Base-by-base conservation (phyloP, 208 protist species). In the Herpetomonas samuelpessoai region DNA sequence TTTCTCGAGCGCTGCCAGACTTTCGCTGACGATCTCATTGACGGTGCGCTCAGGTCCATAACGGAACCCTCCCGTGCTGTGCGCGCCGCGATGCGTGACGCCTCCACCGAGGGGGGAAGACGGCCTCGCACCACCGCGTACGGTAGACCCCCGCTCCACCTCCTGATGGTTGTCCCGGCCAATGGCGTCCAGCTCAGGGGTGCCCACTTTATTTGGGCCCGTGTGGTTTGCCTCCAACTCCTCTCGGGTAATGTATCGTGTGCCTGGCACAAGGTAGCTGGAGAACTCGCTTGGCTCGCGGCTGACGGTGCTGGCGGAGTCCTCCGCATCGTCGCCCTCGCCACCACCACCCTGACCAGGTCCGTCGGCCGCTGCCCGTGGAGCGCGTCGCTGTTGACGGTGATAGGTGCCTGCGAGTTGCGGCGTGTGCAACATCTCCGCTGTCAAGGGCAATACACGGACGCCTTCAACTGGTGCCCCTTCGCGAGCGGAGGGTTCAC, bases 201-300 rank as follows among this genome's bases (percentile, higher is more conserved):
- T 41, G 35, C 35, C 35, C 9, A 14, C 35, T 6, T 41, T 14
- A 41, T 41, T 21, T 45, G 26, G 19, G 27, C 27, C 60, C 16
- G 10, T 22, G n/a, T 6, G 22, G 16, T 30, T 49, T 14, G 30
- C 46, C 31, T 53, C 65, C 65, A 58, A 62, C 54, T 76, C 68
- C 25, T 70, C 65, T 44, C 47, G 66, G 0, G 74, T 66, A 4
- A 79, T 30, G 66, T 85, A 89, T 12, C 71, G 70, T 0, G 77
- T 59, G 39, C 67, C 74, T 1, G 78, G 65, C 0, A 63, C 61
- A 24, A 62, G 4, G 56, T 85, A 81, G 56, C 62, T 55, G 6
- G 73, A 77, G 49, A 64, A 58, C 54, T 76, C 69, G 56, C 77
- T 84, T 25, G 46, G 22, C 16, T 4, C 44, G 44, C 19, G 44